Evolutionary conservation across 352 stramenopile species (phyloP), one percentile per base, ranked within the genome.

Genomic region (Pythium pyrilobum): DNA sequence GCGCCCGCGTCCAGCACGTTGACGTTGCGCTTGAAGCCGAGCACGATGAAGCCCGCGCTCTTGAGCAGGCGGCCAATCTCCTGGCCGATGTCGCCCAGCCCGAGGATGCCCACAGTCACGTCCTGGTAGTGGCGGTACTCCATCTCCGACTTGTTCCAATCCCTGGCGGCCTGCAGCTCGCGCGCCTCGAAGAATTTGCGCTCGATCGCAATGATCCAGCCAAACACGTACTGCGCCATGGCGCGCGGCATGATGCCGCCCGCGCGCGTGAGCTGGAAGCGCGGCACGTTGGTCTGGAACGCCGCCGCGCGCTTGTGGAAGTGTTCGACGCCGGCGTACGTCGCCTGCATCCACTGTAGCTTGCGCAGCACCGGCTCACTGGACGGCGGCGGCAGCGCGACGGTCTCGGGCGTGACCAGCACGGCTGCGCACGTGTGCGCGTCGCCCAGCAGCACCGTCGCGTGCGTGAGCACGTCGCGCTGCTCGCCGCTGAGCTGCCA

Each of bases 221-320:
- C 78, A 45, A 87, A 70, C 5, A 84, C 78, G 41, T 83, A 89
- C 54, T 89, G 76, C 12, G 78, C 76, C 62, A 89, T 77, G 33
- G 71, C 74, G 7, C 39, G 47, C 8, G 62, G 56, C 67, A 80
- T 85, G 59, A 86, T 70, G 6, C 78, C 78, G 11, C 78, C 76
- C 4, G 76, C 78, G 28, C 78, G 74, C 10, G 78, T 86, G 18
- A 87, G 37, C 16, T 36, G n/a, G 47, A 89, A 89, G 10, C 24
- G 20, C 20, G 67, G 67, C 15, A 56, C 31, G 6, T 36, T 20
- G 4, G 28, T 16, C 13, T 57, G 58, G 24, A 46, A 40, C 33
- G 52, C 57, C 18, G 41, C 9, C 8, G 67, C 52, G 11, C 76
- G 62, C 12, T 68, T 62, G 18, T 77, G 59, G 42, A 77, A 81